Evolutionary conservation across 148 eudicot genomes (phyloP), one percentile per base, ranked within the genome.

Genomic region (Pouteria glomerata): DNA sequence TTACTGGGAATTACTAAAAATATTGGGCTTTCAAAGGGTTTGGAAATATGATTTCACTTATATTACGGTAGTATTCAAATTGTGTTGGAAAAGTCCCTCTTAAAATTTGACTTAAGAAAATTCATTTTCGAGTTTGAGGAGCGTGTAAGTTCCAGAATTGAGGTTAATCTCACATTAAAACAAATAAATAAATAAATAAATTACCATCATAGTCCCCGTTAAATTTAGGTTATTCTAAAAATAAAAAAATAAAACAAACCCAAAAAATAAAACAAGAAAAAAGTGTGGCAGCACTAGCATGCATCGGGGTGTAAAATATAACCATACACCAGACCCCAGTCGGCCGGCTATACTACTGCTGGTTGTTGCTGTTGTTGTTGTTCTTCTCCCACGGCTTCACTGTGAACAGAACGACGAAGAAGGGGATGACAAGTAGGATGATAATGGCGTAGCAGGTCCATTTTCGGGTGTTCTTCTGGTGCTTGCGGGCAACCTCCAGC

Each of bases 401-500:
- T 2, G 0, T 18, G 55, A 0, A 1, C 3, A 63, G 76, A 14
- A 84, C 64, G 26, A 84, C 74, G 10, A 81, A 13, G 27, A 79
- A 29, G 59, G 78, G 67, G 31, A 81, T 66, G 31, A 84, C 48
- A 44, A 84, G 67, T 56, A 84, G 59, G 8, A 84, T 39, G 1
- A 78, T 23, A 50, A 81, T 84, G 2, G 62, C 87, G 41, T 33
- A 73, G 44, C 80, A 81, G 29, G 80, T 63, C 82, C 87, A 84
- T 10, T 81, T 78, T 39, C 87, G 63, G 0, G 82, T 76, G 48
- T 73, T 84, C 53, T 71, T 84, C 82, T 84, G 84, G 26, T 73
- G 77, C 61, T 78, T 81, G 62, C 78, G 77, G 0, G 87, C 87
- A 12, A 56, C 76, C 21, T 62, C 23, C n/a, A 84, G 73, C 73